Conservation (phyloP, 2,329 filamentous ascomycete genomes). For the Knoxdaviesia proteae region DNA sequence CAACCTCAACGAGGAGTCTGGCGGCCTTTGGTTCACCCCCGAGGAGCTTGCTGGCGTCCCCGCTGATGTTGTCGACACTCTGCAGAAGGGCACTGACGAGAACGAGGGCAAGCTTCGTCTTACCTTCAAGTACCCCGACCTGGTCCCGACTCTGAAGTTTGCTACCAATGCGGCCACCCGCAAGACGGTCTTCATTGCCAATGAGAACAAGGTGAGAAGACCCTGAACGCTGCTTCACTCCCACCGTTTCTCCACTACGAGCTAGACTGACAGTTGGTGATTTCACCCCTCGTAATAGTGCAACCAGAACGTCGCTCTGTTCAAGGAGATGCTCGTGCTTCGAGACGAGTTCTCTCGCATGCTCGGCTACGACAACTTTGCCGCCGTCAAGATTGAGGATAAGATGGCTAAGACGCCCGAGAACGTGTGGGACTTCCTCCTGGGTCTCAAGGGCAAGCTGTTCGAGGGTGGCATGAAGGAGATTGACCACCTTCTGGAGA, state of each 20-base stretch:
- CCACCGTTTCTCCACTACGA: not conserved
- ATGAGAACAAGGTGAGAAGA: conserved; percentile 50
- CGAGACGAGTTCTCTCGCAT: conserved; percentile 61
- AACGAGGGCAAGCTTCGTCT: conserved; percentile 57
- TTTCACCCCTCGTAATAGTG: conserved; percentile 18
- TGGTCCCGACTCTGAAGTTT: conserved; percentile 62
- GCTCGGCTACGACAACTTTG: conserved; percentile 58
- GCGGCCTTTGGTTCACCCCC: conserved; percentile 57
- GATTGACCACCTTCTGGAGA: conserved; percentile 43
- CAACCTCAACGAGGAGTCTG: conserved; percentile 65
- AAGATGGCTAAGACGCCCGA: conserved; percentile 69
- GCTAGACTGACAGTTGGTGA: not conserved
- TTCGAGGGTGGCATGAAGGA: conserved; percentile 51
- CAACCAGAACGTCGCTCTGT: conserved; percentile 50
- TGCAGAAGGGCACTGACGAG: conserved; percentile 52
- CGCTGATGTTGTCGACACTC: conserved; percentile 40
- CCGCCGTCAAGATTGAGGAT: conserved; percentile 54
- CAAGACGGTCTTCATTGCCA: conserved; percentile 47
- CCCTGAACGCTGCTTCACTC: no score
- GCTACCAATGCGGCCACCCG: conserved; percentile 49
- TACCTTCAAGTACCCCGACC: conserved; percentile 67
- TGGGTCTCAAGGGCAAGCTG: conserved; percentile 46
- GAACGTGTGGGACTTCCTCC: conserved; percentile 52
- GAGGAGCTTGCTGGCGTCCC: conserved; percentile 60
- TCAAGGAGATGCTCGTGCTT: conserved; percentile 53